Conservation (phyloP, 1,139 yeast species). For the Saccharomyces hybrid region DNA sequence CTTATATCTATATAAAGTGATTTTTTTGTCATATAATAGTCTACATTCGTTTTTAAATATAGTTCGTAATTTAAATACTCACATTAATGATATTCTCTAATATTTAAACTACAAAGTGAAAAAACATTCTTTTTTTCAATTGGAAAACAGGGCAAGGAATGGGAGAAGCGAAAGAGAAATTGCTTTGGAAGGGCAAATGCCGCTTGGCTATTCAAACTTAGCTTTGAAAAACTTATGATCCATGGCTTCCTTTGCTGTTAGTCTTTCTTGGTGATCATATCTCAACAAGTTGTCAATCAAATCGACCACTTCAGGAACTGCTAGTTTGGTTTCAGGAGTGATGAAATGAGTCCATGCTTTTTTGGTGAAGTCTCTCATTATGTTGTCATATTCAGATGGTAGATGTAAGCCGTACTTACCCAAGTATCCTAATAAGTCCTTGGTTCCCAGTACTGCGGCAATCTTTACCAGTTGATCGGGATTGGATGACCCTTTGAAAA, state of each 20-base stretch:
- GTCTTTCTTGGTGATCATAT: constrained; percentile 66
- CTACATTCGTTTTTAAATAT: background rate
- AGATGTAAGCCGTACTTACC: constrained; percentile 54
- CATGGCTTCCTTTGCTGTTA: constrained; percentile 73
- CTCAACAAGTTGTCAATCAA: constrained; percentile 58
- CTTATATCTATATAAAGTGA: background rate
- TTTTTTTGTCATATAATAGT: background rate
- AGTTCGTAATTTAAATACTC: background rate
- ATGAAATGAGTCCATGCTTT: constrained; percentile 63
- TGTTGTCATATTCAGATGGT: constrained; percentile 59
- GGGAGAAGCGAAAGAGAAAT: background rate
- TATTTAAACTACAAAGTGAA: background rate
- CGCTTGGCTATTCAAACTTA: constrained; percentile 1
- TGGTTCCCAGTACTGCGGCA: constrained; percentile 69
- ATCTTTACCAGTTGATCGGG: constrained; percentile 76
- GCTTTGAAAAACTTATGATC: constrained; percentile 45
- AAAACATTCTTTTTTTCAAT: background rate
- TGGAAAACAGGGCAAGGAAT: background rate
- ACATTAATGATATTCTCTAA: background rate
- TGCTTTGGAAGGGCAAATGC: background rate
- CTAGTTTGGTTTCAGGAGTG: constrained; percentile 46
- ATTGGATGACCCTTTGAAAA: constrained; percentile 71
- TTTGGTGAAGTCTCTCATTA: constrained; percentile 56
- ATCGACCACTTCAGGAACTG: constrained; percentile 56
- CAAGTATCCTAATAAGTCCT: constrained; percentile 52